These are phyloP conservation scores for Starmerella etchellsii DNA, from an alignment of 805 yeast genomes.

Conservation along the genomic window DNA sequence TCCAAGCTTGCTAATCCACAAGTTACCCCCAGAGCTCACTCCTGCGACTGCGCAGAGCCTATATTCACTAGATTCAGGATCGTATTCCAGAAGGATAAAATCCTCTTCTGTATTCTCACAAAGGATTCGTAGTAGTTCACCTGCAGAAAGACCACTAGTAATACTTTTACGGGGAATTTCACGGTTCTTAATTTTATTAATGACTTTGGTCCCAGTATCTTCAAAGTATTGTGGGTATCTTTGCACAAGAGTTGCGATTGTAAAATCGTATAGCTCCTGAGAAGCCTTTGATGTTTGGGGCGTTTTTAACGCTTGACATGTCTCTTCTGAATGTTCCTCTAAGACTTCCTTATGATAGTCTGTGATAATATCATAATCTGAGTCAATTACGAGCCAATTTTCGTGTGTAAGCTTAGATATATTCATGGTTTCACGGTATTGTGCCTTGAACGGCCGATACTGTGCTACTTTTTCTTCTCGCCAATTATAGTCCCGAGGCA, in stretches of 20 bases:
- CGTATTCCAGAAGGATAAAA: conserved; percentile 43
- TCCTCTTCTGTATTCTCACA: conserved; percentile 46
- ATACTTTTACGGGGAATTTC: conserved; percentile 3
- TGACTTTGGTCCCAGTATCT: conserved; percentile 8
- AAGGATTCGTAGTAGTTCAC: conserved; percentile 2
- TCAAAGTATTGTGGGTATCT: conserved; percentile 44
- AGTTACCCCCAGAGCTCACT: conserved; percentile 63
- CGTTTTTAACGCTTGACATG: too few species aligned
- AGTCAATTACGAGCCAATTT: conserved; percentile 50
- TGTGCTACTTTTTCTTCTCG: background rate
- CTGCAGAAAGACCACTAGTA: background rate
- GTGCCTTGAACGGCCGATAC: conserved; percentile 46
- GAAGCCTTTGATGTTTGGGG: conserved; percentile 24
- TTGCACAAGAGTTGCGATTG: conserved; percentile 31
- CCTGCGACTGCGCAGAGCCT: conserved; percentile 42
- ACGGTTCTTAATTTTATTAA: conserved; percentile 5
- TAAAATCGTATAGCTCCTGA: conserved; percentile 38
- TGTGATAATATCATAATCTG: conserved; percentile 34
- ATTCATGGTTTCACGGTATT: conserved; percentile 56
- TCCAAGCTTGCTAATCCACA: conserved; percentile 44
- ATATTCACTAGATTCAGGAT: conserved; percentile 27
- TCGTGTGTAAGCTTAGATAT: conserved; percentile 36
- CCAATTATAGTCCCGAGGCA: conserved; percentile 4
- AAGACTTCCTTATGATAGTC: too few species aligned
- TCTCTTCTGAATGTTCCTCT: too few species aligned